Evolutionary conservation across 2,329 filamentous ascomycete genomes (phyloP), one percentile per base, ranked within the genome.

Genomic region (Verticillium dahliae): DNA sequence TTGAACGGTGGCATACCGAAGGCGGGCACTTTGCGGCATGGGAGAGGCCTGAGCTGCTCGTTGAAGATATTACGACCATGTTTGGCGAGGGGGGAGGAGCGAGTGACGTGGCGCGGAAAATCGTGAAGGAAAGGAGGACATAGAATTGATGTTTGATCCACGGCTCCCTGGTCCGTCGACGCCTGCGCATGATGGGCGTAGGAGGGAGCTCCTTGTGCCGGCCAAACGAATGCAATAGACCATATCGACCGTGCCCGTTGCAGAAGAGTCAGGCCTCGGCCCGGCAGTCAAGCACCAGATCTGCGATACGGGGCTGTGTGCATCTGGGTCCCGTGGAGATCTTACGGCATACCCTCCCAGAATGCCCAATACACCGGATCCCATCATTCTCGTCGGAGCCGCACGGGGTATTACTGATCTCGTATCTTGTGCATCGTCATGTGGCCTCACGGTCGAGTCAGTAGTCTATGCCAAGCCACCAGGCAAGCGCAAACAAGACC

Each of bases 21-120:
- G 84, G 84, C 0, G 85, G 85, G 0, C 86, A 89, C 69, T 89
- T 89, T 67, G 85, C 84, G 1, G 81, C 86, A 0, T 82, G 80
- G 67, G 86, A 89, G 71, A 73, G 74, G 27, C 86, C 86, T 0
- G 75, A 83, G 27, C 72, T 76, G 5, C 72, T 89, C 31, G 80
- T 75, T 0, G 72, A 71, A 2, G 86, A 89, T 68, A 63, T 89
- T 60, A 75, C 75, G 64, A 75, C 74, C 6, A 87, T 88, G 84
- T 87, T 87, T 74, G 80, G 81, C 0, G 78, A 78, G 62, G 74
- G 73, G 0, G 81, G 81, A 1, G 79, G 79, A 6, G 80, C 79
- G 3, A 76, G 71, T 62, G 69, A 70, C 2, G 71, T 76, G 37
- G 68, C 71, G 22, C 69, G 71, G 65, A 59, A n/a, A 11, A 55